phyloP scores from a whole-genome alignment of 306 rosid genomes.

The Datisca glomerata region DNA sequence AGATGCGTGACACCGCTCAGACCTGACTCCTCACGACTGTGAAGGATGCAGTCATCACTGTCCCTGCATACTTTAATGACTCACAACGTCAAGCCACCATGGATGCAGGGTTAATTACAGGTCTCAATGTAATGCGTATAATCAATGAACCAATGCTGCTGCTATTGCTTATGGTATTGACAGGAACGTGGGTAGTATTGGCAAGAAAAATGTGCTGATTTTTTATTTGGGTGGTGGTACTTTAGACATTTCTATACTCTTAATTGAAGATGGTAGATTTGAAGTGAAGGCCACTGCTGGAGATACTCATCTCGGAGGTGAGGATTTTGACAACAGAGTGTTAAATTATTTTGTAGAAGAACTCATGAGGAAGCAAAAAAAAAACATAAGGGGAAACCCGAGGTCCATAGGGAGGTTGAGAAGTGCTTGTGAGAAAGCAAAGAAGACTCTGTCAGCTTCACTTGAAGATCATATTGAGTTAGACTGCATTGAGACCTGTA shows the following conservation, averaged over 20 bases:
- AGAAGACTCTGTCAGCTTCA: constrained; percentile 9
- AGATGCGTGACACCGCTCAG: no score
- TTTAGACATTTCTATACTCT: background rate
- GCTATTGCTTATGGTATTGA: constrained; percentile 1
- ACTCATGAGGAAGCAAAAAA: constrained; percentile 1
- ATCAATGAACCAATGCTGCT: constrained; percentile 4
- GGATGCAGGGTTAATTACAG: background rate
- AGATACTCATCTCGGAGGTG: no score
- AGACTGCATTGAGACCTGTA: no score
- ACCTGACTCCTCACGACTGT: background rate
- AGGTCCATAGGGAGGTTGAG: background rate
- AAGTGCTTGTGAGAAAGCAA: constrained; percentile 8
- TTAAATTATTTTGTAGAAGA: background rate
- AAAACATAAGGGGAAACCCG: background rate
- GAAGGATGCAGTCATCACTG: background rate
- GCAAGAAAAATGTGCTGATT: constrained; percentile 4
- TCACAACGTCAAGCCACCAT: constrained; percentile 1
- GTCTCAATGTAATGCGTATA: no score
- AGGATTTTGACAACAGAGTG: constrained; percentile 4
- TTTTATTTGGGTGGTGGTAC: constrained; percentile 2
- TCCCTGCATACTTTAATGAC: constrained; percentile 10
- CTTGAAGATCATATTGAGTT: constrained; percentile 1
- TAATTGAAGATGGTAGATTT: background rate
- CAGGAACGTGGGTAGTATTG: background rate
- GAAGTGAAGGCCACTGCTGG: constrained; percentile 8